Conservation (phyloP, 1,284 basidiomycete species). For the Afroboletus lepidellus region DNA sequence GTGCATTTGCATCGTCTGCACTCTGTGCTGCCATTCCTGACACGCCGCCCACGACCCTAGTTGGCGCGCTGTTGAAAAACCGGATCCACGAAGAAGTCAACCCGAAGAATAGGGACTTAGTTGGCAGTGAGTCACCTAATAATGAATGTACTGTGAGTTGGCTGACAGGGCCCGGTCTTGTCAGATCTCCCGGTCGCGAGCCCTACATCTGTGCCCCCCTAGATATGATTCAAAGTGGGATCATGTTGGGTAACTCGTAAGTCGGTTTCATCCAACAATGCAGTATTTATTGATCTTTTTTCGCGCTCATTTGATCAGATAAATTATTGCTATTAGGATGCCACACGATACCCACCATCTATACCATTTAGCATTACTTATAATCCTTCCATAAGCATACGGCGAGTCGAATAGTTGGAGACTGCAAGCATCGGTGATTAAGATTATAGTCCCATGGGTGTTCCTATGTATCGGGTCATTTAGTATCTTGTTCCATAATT, state of each 20-base stretch:
- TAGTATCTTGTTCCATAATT: too few relatives aligned
- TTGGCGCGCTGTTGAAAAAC: conserved; percentile 19
- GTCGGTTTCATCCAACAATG: not conserved
- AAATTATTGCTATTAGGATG: too few relatives aligned
- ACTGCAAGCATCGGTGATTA: too few relatives aligned
- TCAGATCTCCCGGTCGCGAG: not conserved
- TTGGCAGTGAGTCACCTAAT: conserved; percentile 3
- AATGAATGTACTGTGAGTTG: not conserved
- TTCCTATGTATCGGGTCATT: too few relatives aligned
- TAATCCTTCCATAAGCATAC: too few relatives aligned
- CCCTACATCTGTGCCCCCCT: not conserved
- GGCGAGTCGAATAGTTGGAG: too few relatives aligned
- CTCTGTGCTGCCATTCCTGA: conserved; percentile 10
- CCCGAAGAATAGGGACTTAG: conserved; percentile 5
- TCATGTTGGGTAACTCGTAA: not conserved
- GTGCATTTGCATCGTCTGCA: conserved; percentile 11
- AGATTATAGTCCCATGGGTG: too few relatives aligned
- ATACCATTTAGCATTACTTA: too few relatives aligned
- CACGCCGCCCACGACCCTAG: not conserved
- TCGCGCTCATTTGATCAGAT: not conserved
- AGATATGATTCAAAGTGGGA: not conserved
- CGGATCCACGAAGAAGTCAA: conserved; percentile 23
- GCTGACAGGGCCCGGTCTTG: conserved; percentile 6
- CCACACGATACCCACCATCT: too few relatives aligned
- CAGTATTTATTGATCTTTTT: too few relatives aligned